phyloP scores from a whole-genome alignment of 106 monocot genomes.

The Vanilla planifolia region DNA sequence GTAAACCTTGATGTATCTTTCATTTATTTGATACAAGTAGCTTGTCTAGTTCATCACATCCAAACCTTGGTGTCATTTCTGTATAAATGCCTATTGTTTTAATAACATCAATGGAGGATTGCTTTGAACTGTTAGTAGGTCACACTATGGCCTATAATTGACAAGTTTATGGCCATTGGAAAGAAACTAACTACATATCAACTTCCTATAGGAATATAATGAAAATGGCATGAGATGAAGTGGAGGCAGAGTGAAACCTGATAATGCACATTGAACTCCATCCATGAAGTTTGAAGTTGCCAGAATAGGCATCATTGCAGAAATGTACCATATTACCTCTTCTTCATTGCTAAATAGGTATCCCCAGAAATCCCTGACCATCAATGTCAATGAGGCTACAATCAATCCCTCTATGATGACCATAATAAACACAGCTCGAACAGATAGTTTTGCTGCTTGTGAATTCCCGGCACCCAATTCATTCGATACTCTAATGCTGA shows the following conservation, averaged over 20 bases:
- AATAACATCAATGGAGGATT: no score
- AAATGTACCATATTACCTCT: constrained; percentile 47
- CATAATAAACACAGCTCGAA: constrained; percentile 29
- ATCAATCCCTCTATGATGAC: constrained; percentile 36
- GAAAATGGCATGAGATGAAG: no score
- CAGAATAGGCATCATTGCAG: constrained; percentile 66
- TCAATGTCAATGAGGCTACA: constrained; percentile 32
- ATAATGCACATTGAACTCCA: constrained; percentile 77
- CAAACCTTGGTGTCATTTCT: no score
- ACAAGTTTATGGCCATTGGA: no score
- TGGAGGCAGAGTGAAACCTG: constrained; percentile 56
- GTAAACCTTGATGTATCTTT: no score
- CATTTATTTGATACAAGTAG: no score
- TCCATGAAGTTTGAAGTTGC: constrained; percentile 73
- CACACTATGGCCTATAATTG: no score
- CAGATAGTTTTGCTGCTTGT: constrained; percentile 33
- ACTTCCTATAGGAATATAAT: no score
- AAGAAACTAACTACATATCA: no score
- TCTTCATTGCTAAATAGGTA: constrained; percentile 63
- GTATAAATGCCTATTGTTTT: no score
- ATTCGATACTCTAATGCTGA: constrained; percentile 69
- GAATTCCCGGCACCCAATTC: constrained; percentile 68
- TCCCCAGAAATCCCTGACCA: constrained; percentile 48
- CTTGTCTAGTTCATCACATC: no score
- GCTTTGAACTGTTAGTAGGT: no score